A percentile compares a stretch with the other conserved stretches of the same genome.
These are phyloP conservation scores for Debaryomyces coudertii DNA, from an alignment of 1,139 yeast genomes.

Conservation along the genomic window DNA sequence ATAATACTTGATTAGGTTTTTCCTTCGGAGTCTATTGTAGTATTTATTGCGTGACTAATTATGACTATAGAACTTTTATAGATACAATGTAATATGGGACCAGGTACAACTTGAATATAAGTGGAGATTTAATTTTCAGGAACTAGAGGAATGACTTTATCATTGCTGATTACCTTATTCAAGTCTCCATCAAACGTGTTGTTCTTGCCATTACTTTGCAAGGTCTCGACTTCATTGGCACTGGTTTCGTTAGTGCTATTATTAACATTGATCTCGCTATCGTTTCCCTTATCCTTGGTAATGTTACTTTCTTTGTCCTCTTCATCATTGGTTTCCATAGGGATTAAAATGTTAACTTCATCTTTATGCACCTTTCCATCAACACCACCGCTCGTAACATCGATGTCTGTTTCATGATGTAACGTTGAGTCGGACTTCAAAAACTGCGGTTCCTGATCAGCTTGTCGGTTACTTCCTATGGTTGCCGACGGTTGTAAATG, in stretches of 20 bases:
- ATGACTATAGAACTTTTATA: background rate
- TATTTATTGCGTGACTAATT: background rate
- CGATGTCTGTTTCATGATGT: background rate
- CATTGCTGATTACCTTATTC: background rate
- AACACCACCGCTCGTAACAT: background rate
- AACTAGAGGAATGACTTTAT: background rate
- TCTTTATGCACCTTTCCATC: background rate
- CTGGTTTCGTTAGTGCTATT: slow-evolving; percentile 3
- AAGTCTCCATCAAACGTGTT: background rate
- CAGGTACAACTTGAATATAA: background rate
- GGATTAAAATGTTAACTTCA: background rate
- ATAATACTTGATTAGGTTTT: slow-evolving; percentile 10
- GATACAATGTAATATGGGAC: too few species aligned
- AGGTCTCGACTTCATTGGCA: slow-evolving; percentile 10
- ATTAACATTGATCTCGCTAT: background rate
- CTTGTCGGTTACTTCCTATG: background rate
- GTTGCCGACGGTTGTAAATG: slow-evolving; percentile 8
- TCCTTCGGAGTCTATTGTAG: slow-evolving; percentile 3
- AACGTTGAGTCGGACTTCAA: background rate
- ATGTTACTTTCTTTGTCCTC: slow-evolving; percentile 4
- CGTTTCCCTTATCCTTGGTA: slow-evolving; percentile 1
- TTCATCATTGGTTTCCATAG: background rate
- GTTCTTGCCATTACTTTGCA: slow-evolving; percentile 9
- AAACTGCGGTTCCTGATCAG: background rate
- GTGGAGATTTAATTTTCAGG: background rate